Evolutionary conservation across 805 yeast genomes (phyloP).

Genomic region (Candida suzukii): DNA sequence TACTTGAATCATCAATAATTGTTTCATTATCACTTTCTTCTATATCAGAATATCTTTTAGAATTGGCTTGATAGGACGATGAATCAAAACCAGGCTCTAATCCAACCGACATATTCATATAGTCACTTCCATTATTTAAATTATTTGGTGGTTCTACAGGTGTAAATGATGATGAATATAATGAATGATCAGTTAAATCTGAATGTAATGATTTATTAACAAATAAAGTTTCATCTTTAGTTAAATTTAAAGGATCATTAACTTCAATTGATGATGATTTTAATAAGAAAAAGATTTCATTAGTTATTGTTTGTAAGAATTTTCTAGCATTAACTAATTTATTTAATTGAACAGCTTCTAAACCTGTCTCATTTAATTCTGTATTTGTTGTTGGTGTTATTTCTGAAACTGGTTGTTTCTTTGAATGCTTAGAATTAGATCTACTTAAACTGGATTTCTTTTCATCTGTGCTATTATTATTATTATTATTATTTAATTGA

Average conservation of each 20-base stretch:
- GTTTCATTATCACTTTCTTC: not conserved
- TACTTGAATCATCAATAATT: not conserved
- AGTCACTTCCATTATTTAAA: constrained; percentile 9
- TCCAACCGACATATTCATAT: constrained; percentile 17
- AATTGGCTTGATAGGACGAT: not conserved
- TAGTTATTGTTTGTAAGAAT: constrained; percentile 27
- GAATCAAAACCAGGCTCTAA: constrained; percentile 14
- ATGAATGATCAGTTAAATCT: not conserved
- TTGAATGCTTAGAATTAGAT: not conserved
- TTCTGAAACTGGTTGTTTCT: no score
- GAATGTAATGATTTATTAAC: no score
- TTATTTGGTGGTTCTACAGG: no score
- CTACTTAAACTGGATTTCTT: not conserved
- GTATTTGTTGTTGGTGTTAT: no score
- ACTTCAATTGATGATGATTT: constrained; percentile 27
- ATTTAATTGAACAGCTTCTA: constrained; percentile 17
- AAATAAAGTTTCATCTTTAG: constrained; percentile 12
- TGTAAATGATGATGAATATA: not conserved
- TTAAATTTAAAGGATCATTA: constrained; percentile 18
- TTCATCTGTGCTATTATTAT: not conserved
- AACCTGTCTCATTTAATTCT: not conserved
- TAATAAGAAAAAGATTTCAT: constrained; percentile 27
- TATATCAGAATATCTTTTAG: not conserved
- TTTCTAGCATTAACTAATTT: constrained; percentile 25
- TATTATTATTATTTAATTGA: no score